These are phyloP conservation scores for Cyphellophora europaea DNA, from an alignment of 2,329 filamentous ascomycete species.

Conservation along the genomic window DNA sequence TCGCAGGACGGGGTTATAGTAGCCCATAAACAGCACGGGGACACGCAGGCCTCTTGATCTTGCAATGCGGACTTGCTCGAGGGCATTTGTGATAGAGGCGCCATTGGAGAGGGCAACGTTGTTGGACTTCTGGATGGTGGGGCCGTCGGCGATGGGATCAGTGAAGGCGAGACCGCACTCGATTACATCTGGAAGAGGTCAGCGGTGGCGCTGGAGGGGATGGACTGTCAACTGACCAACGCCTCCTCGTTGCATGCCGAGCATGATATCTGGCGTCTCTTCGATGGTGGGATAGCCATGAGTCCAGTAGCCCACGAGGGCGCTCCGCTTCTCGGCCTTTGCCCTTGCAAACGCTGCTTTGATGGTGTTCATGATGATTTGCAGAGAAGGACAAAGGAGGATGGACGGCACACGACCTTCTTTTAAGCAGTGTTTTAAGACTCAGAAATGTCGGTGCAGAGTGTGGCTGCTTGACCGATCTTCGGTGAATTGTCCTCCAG, in stretches of 20 bases:
- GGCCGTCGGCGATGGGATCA: slow-evolving; percentile 94
- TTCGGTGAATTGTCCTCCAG: too few species aligned
- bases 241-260: slow-evolving; percentile 87
- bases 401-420: too few species aligned
- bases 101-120: slow-evolving; percentile 83
- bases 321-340: slow-evolving; percentile 55
- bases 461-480: too few species aligned
- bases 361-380: slow-evolving; percentile 40
- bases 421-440: too few species aligned
- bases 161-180: slow-evolving; percentile 96
- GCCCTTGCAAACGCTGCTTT: slow-evolving; percentile 49
- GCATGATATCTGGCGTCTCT: slow-evolving; percentile 71
- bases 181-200: slow-evolving; percentile 62
- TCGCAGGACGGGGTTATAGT: slow-evolving; percentile 91
- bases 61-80: slow-evolving; percentile 77
- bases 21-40: slow-evolving; percentile 92
- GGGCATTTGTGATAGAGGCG: slow-evolving; percentile 68
- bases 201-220: neutral
- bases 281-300: slow-evolving; percentile 81
- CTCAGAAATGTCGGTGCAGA: too few species aligned
- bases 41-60: slow-evolving; percentile 66
- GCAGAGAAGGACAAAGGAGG: neutral
- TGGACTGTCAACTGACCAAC: slow-evolving; percentile 52
- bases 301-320: slow-evolving; percentile 92
- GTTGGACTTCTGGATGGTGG: slow-evolving; percentile 93